These are phyloP conservation scores for Colletotrichum eremochloae DNA, from an alignment of 2,329 filamentous ascomycete species.

Conservation along the genomic window DNA sequence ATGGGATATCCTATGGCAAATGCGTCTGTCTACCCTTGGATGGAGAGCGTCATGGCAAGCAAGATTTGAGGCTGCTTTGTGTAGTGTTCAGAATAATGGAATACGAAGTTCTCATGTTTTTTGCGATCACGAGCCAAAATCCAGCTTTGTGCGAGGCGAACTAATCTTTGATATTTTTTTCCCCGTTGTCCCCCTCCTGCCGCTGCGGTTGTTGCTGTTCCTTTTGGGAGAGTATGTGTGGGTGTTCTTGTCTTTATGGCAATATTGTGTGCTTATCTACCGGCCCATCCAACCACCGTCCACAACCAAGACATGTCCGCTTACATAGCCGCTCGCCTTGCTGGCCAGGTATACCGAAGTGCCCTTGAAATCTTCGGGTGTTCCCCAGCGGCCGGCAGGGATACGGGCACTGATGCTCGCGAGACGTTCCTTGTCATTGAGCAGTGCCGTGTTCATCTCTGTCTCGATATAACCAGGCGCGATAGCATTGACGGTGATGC, in stretches of 20 bases:
- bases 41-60: slow-evolving; percentile 66
- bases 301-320: slow-evolving; percentile 84
- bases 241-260: background rate
- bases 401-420: slow-evolving; percentile 84
- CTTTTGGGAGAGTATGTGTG: no score
- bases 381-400: slow-evolving; percentile 86
- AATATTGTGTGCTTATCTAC: slow-evolving; percentile 56
- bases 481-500: slow-evolving; percentile 88
- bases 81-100: background rate
- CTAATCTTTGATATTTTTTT: background rate
- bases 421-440: slow-evolving; percentile 77
- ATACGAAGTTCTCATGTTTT: background rate
- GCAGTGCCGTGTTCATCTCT: slow-evolving; percentile 92
- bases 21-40: slow-evolving; percentile 70
- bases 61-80: slow-evolving; percentile 17
- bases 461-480: slow-evolving; percentile 92
- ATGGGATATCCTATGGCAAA: slow-evolving; percentile 78
- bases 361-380: slow-evolving; percentile 89
- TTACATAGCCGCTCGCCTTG: slow-evolving; percentile 83
- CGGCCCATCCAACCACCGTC: slow-evolving; percentile 96
- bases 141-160: background rate
- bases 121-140: background rate
- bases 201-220: no score
- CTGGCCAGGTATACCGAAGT: slow-evolving; percentile 83
- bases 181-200: no score